phyloP scores from a whole-genome alignment of 495 filamentous ascomycete genomes.

The Aspergillus saccharolyticus region DNA sequence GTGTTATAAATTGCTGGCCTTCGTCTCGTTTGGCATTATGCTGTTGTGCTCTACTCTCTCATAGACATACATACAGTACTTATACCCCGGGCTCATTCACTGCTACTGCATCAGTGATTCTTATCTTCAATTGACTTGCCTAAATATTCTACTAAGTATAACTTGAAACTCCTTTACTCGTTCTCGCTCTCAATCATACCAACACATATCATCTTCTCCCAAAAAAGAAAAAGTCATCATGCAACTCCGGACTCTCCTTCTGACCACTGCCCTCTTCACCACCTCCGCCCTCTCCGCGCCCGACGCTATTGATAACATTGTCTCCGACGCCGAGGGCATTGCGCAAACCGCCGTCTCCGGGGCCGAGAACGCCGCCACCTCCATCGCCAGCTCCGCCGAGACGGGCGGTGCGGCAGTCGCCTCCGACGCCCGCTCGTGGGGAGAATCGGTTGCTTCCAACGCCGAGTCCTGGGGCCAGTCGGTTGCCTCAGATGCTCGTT shows the following conservation, averaged over 20 bases:
- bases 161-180: no score
- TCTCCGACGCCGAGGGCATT: constrained; percentile 10
- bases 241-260: constrained; percentile 11
- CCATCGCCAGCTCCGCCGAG: constrained; percentile 9
- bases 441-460: constrained; percentile 1
- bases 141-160: neutral
- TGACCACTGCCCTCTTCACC: constrained; percentile 15
- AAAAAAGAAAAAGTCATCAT: constrained; percentile 13
- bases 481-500: constrained; percentile 12
- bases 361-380: constrained; percentile 9
- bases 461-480: constrained; percentile 14
- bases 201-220: neutral
- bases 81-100: neutral
- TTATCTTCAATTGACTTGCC: neutral
- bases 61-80: neutral
- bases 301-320: constrained; percentile 7
- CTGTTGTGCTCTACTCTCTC: neutral
- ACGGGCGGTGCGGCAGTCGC: constrained; percentile 14
- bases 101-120: neutral
- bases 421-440: constrained; percentile 16
- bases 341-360: constrained; percentile 5
- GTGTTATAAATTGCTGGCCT: neutral
- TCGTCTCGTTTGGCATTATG: neutral
- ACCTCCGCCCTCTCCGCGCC: constrained; percentile 13
- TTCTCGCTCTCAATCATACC: neutral